Conservation (phyloP, 805 yeast species). For the Ascoidea rubescens region DNA sequence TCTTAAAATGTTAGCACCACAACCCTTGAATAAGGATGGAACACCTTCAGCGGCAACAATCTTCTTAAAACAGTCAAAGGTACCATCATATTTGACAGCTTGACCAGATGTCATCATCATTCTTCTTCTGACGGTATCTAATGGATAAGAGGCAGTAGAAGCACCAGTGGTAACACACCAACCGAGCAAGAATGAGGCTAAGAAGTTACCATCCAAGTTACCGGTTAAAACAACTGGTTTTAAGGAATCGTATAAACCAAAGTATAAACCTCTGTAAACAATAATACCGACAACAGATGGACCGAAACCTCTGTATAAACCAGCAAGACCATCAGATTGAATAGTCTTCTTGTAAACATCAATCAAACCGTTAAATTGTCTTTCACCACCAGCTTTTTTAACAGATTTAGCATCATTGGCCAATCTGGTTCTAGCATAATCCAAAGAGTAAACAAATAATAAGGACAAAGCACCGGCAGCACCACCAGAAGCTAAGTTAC, state of each 20-base stretch:
- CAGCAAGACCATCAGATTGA: conserved; percentile 93
- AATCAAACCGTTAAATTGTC: conserved; percentile 94
- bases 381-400: conserved; percentile 66
- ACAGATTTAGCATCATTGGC: conserved; percentile 95
- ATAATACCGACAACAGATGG: conserved; percentile 96
- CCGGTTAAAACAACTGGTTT: conserved; percentile 93
- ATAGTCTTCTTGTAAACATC: conserved; percentile 95
- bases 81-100: conserved; percentile 93
- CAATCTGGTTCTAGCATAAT: conserved; percentile 97
- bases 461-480: conserved; percentile 94
- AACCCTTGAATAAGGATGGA: conserved; percentile 90
- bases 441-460: conserved; percentile 90
- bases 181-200: conserved; percentile 92
- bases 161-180: conserved; percentile 98
- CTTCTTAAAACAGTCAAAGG: conserved; percentile 82
- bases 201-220: conserved; percentile 86
- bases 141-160: conserved; percentile 97
- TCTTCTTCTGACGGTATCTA: conserved; percentile 98
- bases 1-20: conserved; percentile 99
- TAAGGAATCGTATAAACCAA: conserved; percentile 93
- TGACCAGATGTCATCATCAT: conserved; percentile 99
- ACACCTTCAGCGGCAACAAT: conserved; percentile 96
- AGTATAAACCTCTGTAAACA: conserved; percentile 98
- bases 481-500: conserved; percentile 99
- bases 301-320: conserved; percentile 98